These are phyloP conservation scores for Fomes fomentarius DNA, from an alignment of 1,284 basidiomycete species.

Conservation along the genomic window DNA sequence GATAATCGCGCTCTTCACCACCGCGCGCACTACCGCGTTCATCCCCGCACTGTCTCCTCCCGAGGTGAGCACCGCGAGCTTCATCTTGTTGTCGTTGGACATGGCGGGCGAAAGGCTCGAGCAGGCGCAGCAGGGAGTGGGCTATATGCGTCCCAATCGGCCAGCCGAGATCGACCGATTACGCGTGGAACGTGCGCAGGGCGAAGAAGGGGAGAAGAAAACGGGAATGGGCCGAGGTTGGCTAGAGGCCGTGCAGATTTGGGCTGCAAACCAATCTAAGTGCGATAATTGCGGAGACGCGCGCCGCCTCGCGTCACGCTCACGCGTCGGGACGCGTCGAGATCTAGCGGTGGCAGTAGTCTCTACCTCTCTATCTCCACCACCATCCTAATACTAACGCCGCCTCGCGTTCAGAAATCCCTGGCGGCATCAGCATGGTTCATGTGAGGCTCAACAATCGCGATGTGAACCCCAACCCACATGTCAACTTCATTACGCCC, in stretches of 20 bases:
- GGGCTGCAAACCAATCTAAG: constrained; percentile 8
- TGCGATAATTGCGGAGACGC: background rate
- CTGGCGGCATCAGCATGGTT: constrained; percentile 61
- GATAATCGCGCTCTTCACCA: constrained; percentile 89
- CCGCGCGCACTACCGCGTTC: constrained; percentile 93
- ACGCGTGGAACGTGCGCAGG: constrained; percentile 4
- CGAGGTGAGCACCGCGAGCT: constrained; percentile 91
- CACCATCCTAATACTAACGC: background rate
- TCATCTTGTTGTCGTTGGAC: constrained; percentile 49
- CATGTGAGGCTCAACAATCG: constrained; percentile 70
- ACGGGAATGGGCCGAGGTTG: constrained; percentile 5
- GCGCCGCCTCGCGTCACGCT: constrained; percentile 3
- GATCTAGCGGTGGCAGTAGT: constrained; percentile 2
- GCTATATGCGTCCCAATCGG: background rate
- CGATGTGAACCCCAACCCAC: constrained; percentile 72
- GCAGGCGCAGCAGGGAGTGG: background rate
- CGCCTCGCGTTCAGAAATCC: background rate
- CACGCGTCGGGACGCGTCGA: constrained; percentile 7
- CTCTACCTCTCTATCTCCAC: background rate
- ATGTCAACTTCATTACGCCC: constrained; percentile 74
- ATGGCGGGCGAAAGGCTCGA: background rate
- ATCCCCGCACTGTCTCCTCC: constrained; percentile 98
- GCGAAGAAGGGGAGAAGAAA: background rate
- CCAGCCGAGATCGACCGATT: background rate
- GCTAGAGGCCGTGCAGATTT: constrained; percentile 1